Base-by-base conservation (phyloP, 768 basidiomycete genomes). In the Tulasnella sp. region DNA sequence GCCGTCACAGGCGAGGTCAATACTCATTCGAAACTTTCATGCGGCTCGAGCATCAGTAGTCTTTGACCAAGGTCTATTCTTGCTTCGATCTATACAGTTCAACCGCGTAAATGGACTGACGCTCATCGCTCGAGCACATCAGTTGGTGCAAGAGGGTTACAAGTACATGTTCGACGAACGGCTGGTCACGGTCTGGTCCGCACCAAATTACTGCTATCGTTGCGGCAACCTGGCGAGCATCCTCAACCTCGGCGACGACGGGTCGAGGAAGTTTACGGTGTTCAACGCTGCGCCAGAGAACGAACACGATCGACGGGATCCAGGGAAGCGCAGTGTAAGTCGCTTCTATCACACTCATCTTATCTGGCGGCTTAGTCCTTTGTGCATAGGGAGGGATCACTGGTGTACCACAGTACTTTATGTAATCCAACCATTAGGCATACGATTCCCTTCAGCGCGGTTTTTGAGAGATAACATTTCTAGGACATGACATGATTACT, bases 41-140 rank as follows among this genome's bases (percentile, higher is more conserved):
- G 1, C n/a, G 4, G 8, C 4, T 11, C 27, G 11, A 3, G 11
- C 22, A 21, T 41, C 15, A 38, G 30, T 41, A 15, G 24, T n/a
- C n/a, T n/a, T n/a, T n/a, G n/a, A n/a, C n/a, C n/a, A n/a, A n/a
- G n/a, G n/a, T n/a, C n/a, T n/a, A n/a, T n/a, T n/a, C 49, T 27
- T 46, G 24, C 8, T 58, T 19, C 24, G n/a, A 34, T 19, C 22
- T 4, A 45, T 25, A 34, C 64, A 92, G 83, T 97, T 98, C 77
- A 93, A 91, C 64, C 90, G 94, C 68, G 83, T 91, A 59, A 98
- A 97, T 68, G 78, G 81, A 30, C 80, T 97, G 19, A 77, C 75
- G 9, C 80, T 98, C 43, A 92, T 98, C 65, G 93, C 93, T 2
- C 82, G 94, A 34, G 94, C 94, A 0, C 94, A 98, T 70, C 94